A percentile compares a stretch with the other conserved stretches of the same genome.
phyloP scores from a whole-genome alignment of 176 grass and related monocot species.

The Phragmites australis region DNA sequence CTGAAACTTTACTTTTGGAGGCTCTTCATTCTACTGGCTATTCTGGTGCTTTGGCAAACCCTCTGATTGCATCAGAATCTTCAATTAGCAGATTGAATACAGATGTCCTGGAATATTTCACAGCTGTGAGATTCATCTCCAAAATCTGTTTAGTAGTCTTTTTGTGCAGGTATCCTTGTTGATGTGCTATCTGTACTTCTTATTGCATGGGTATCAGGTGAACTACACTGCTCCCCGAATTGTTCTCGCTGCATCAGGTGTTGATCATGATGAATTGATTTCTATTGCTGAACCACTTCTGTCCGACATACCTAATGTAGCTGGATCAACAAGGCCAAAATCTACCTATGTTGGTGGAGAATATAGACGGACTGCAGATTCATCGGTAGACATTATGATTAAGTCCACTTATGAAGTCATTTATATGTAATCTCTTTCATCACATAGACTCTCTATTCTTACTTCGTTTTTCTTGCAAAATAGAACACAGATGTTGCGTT shows the following conservation, averaged over 20 bases:
- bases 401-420: neutral
- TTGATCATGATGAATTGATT: conserved; percentile 78
- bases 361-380: conserved; percentile 69
- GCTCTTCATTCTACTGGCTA: conserved; percentile 90
- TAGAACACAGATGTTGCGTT: conserved; percentile 85
- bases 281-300: conserved; percentile 81
- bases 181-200: conserved; percentile 10
- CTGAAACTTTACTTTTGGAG: conserved; percentile 82
- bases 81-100: conserved; percentile 66
- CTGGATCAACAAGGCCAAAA: conserved; percentile 59
- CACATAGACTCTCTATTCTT: conserved; percentile 15
- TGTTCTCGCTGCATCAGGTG: conserved; percentile 84
- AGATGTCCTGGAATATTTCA: conserved; percentile 69
- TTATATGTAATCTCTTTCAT: conserved; percentile 13
- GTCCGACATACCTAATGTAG: conserved; percentile 62
- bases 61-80: conserved; percentile 70
- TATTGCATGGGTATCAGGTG: conserved; percentile 56
- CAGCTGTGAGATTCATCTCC: conserved; percentile 58
- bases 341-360: conserved; percentile 85
- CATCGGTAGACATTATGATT: conserved; percentile 48
- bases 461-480: conserved; percentile 13
- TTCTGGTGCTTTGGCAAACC: conserved; percentile 94
- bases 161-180: neutral
- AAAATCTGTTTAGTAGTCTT: conserved; percentile 25
- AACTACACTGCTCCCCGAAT: conserved; percentile 82